A percentile compares a stretch with the other conserved stretches of the same genome.
phyloP scores from a whole-genome alignment of 306 rosid species.

The Trifolium fragiferum region DNA sequence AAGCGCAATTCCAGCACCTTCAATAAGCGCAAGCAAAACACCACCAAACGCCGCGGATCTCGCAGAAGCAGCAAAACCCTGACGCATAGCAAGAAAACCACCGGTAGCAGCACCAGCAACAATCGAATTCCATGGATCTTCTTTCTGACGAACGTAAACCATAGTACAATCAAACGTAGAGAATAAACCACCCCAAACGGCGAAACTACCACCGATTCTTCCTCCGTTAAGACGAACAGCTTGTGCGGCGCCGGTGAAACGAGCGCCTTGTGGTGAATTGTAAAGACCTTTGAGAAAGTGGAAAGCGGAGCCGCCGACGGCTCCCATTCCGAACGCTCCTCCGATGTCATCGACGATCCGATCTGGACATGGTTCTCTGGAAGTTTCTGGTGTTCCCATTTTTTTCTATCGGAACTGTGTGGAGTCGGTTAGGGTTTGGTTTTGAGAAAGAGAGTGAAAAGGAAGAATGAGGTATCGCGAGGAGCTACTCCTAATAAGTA shows the following conservation, averaged over 20 bases:
- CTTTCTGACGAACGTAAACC: constrained; percentile 75
- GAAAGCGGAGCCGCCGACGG: constrained; percentile 77
- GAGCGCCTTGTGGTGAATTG: constrained; percentile 69
- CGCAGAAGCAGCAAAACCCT: constrained; percentile 62
- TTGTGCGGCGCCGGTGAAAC: constrained; percentile 69
- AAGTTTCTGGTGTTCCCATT: constrained; percentile 77
- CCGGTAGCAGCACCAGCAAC: constrained; percentile 88
- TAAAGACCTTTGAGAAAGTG: constrained; percentile 73
- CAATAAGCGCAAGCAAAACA: constrained; percentile 66
- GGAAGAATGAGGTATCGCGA: too few relatives aligned
- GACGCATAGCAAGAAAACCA: constrained; percentile 79
- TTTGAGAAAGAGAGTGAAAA: neutral
- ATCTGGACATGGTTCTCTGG: constrained; percentile 83
- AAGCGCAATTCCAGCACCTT: constrained; percentile 85
- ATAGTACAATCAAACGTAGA: constrained; percentile 76
- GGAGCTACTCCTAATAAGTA: too few relatives aligned
- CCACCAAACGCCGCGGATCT: constrained; percentile 73
- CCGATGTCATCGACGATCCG: constrained; percentile 79
- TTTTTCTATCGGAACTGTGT: too few relatives aligned
- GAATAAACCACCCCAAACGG: constrained; percentile 84
- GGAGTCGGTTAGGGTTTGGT: neutral
- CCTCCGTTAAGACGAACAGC: constrained; percentile 78
- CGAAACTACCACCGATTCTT: constrained; percentile 78
- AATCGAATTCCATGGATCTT: constrained; percentile 90
- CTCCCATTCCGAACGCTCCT: constrained; percentile 87